Conservation (phyloP, 352 stramenopile genomes). For the Phytophthora citricola region DNA sequence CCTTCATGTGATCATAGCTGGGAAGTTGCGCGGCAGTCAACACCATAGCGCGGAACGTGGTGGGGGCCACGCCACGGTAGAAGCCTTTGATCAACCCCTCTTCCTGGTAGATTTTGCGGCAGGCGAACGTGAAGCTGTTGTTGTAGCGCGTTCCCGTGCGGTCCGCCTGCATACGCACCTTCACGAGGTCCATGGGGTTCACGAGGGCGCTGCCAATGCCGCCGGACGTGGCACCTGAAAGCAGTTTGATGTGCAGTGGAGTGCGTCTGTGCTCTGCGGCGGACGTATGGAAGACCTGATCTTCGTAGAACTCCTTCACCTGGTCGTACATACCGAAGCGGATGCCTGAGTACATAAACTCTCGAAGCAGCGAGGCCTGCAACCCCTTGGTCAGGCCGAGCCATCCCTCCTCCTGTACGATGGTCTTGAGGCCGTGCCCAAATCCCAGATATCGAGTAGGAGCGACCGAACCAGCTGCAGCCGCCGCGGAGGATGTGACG, state of each 20-base stretch:
- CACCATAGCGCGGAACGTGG: constrained; percentile 73
- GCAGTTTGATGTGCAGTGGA: constrained; percentile 73
- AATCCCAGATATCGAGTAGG: constrained; percentile 67
- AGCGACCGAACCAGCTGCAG: constrained; percentile 41
- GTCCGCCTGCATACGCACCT: constrained; percentile 83
- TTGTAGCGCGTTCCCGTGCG: constrained; percentile 64
- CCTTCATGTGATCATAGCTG: constrained; percentile 86
- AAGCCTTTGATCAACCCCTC: constrained; percentile 72
- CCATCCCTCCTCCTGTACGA: constrained; percentile 66
- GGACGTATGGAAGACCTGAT: constrained; percentile 52
- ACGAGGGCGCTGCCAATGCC: constrained; percentile 70
- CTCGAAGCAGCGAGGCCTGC: constrained; percentile 66
- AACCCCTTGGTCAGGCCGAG: constrained; percentile 64
- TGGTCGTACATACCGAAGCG: constrained; percentile 84
- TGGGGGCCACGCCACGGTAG: constrained; percentile 74
- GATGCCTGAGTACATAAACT: constrained; percentile 81
- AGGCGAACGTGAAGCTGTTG: constrained; percentile 69
- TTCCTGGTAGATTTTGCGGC: constrained; percentile 62
- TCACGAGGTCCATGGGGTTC: constrained; percentile 84
- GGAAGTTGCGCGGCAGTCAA: constrained; percentile 79
- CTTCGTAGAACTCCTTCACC: constrained; percentile 77
- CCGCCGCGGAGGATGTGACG: constrained; percentile 32
- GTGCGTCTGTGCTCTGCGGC: constrained; percentile 39
- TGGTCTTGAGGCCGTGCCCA: constrained; percentile 57
- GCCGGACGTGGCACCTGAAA: constrained; percentile 65